Conservation (phyloP, 345 rosid species). For the Populus simonii region DNA sequence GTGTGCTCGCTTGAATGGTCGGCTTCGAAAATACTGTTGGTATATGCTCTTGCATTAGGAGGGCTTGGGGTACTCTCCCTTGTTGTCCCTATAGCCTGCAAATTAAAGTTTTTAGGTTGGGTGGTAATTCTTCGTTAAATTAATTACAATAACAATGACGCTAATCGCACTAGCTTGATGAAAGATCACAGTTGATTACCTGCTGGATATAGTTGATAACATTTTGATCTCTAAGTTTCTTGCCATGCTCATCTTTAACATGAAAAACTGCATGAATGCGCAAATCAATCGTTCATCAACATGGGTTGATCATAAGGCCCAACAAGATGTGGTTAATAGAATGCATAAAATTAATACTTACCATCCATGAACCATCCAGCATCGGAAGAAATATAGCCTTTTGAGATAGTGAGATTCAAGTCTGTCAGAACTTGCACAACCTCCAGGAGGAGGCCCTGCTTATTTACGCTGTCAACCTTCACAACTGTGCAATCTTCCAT, state of each 20-base stretch:
- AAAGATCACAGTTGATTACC: constrained; percentile 23
- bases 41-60: constrained; percentile 13
- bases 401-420: constrained; percentile 56
- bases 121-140: not conserved
- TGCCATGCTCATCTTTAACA: constrained; percentile 69
- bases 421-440: constrained; percentile 75
- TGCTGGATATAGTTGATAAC: constrained; percentile 56
- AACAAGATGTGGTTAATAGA: not conserved
- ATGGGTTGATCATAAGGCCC: not conserved
- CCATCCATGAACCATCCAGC: constrained; percentile 91
- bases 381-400: constrained; percentile 71
- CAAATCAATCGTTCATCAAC: not conserved
- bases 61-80: constrained; percentile 36
- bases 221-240: constrained; percentile 53
- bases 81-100: constrained; percentile 58
- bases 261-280: constrained; percentile 54
- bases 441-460: constrained; percentile 73
- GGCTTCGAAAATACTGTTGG: constrained; percentile 17
- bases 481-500: constrained; percentile 65
- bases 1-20: constrained; percentile 46
- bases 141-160: not conserved
- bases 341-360: constrained; percentile 3
- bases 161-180: not conserved
- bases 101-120: not conserved
- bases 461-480: constrained; percentile 68